These are phyloP conservation scores for Pseudopithomyces maydicus DNA, from an alignment of 2,329 filamentous ascomycete species.

Conservation along the genomic window DNA sequence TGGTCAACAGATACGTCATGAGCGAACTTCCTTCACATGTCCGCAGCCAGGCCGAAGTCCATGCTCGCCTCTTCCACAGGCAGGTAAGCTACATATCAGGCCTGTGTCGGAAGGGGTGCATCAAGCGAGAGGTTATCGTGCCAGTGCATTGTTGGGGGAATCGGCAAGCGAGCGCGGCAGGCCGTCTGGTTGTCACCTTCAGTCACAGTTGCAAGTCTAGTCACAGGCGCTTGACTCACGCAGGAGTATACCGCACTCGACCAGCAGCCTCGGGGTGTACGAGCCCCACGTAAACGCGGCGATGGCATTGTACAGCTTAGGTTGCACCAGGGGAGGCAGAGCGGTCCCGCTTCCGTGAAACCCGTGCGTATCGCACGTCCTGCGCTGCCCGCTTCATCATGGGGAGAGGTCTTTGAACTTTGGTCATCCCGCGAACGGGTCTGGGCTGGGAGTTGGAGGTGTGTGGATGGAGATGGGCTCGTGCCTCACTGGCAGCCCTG, in stretches of 20 bases:
- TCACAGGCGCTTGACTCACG: slow-evolving; percentile 4
- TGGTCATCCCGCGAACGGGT: background rate
- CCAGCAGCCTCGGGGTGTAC: background rate
- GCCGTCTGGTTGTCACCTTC: slow-evolving; percentile 9
- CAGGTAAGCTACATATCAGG: background rate
- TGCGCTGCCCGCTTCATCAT: slow-evolving; percentile 16
- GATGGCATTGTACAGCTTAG: background rate
- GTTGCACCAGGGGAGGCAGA: slow-evolving; percentile 14
- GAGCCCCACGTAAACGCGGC: background rate
- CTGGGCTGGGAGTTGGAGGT: too few relatives aligned
- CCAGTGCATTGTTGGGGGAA: slow-evolving; percentile 2
- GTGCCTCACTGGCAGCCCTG: background rate
- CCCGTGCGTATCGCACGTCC: slow-evolving; percentile 11
- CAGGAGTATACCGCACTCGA: background rate
- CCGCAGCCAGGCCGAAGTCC: background rate
- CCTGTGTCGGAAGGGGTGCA: background rate
- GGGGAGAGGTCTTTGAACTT: slow-evolving; percentile 14
- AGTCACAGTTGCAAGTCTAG: slow-evolving; percentile 9
- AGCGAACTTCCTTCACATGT: background rate
- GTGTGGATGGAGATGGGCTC: too few relatives aligned
- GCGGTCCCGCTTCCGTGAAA: slow-evolving; percentile 13
- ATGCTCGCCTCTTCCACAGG: background rate
- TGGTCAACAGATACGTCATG: background rate
- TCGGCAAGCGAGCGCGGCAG: slow-evolving; percentile 6
- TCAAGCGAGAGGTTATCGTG: background rate